These are phyloP conservation scores for Alternaria triticimaculans DNA, from an alignment of 2,329 filamentous ascomycete genomes.

Conservation along the genomic window DNA sequence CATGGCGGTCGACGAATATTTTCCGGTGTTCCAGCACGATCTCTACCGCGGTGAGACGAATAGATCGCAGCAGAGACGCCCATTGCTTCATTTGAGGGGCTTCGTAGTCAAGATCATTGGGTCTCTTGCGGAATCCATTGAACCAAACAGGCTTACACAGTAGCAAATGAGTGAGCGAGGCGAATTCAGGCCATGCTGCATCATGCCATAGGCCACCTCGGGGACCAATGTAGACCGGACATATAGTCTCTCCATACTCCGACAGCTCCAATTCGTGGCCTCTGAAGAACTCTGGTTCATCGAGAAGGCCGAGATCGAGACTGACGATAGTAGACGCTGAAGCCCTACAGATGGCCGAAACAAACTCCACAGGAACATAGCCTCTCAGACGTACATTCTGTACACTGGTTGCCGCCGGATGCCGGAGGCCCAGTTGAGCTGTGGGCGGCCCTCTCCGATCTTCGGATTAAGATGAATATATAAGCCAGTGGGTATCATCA, in stretches of 20 bases:
- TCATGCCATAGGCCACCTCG: not conserved
- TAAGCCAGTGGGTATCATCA: too few species aligned
- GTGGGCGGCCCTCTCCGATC: not conserved
- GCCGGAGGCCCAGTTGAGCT: not conserved
- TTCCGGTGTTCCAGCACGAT: not conserved
- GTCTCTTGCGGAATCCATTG: not conserved
- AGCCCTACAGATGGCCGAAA: not conserved
- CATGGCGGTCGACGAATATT: not conserved
- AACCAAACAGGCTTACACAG: not conserved
- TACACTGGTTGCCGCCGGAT: not conserved
- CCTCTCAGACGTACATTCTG: not conserved
- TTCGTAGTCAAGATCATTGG: not conserved
- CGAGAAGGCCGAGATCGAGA: not conserved
- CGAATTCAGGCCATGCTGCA: not conserved
- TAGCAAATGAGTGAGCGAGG: not conserved
- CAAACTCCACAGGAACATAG: not conserved
- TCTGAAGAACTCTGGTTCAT: not conserved
- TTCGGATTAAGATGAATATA: too few species aligned
- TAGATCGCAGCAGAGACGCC: not conserved
- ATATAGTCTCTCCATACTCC: not conserved
- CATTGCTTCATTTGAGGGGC: not conserved
- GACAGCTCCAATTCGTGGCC: not conserved
- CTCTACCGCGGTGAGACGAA: not conserved
- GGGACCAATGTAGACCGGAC: not conserved
- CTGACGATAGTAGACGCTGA: slow-evolving; percentile 4